Evolutionary conservation across 2,329 filamentous ascomycete genomes (phyloP).

Genomic region (Penicillium verrucosum): DNA sequence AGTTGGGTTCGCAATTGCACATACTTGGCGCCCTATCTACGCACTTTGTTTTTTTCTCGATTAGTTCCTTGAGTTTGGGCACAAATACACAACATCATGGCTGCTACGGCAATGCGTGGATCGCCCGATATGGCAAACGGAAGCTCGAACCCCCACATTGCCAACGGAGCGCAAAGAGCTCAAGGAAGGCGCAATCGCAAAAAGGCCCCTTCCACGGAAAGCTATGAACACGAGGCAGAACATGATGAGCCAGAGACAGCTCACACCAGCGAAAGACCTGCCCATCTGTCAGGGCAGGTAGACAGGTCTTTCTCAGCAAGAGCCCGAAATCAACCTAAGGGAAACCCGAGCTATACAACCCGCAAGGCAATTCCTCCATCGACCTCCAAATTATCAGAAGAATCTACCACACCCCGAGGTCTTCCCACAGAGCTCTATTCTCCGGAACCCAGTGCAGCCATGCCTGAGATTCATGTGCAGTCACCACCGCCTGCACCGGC

Average conservation of each 20-base stretch:
- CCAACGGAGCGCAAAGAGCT: constrained; percentile 10
- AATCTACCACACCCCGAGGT: constrained; percentile 21
- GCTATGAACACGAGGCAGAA: constrained; percentile 4
- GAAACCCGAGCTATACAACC: constrained; percentile 18
- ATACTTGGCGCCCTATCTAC: not conserved
- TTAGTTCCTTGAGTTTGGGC: not conserved
- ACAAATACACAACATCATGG: constrained; percentile 11
- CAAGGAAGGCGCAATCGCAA: constrained; percentile 11
- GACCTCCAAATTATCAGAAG: constrained; percentile 5
- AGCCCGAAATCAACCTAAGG: constrained; percentile 11
- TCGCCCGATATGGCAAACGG: constrained; percentile 21
- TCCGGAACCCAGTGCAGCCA: not conserved
- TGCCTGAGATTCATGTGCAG: constrained; percentile 19
- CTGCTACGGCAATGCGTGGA: constrained; percentile 13
- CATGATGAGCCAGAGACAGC: constrained; percentile 1
- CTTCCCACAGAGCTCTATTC: constrained; percentile 12
- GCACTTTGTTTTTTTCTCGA: not conserved
- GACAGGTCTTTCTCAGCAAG: constrained; percentile 19
- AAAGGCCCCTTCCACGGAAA: not conserved
- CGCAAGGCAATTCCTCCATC: constrained; percentile 8
- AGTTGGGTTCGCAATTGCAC: constrained; percentile 10
- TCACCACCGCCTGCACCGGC: not conserved
- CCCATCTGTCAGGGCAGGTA: not conserved
- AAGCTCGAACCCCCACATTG: constrained; percentile 3
- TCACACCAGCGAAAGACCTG: not conserved